Evolutionary conservation across 225 moss, liverwort and hornwort genomes (phyloP), one percentile per base, ranked within the genome.

Genomic region (Rhytidiadelphus loreus): DNA sequence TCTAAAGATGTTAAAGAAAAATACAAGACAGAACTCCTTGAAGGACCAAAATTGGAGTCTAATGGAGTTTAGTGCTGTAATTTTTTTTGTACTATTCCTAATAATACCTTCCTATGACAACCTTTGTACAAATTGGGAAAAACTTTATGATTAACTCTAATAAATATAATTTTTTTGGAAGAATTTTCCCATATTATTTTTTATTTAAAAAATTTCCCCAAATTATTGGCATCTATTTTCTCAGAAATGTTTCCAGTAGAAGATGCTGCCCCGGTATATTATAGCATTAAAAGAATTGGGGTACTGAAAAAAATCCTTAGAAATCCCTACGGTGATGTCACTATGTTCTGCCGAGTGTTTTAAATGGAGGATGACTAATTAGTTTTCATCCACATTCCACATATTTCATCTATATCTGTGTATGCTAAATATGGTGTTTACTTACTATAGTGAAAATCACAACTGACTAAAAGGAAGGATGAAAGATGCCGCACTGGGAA

Each of bases 51-150:
- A 43, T 8, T 26, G 1, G 3, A 43, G 5, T 29, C 1, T 30
- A 2, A 7, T 71, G 9, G 26, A 72, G 0, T 16, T 28, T 43
- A 2, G 6, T 43, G 16, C 6, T 16, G 6, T 43, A n/a, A 0
- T 44, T 43, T 16, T 9, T 71, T 43, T 26, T 43, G 6, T 16
- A 6, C 2, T 71, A 26, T 25, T 70, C 3, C 15, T 41, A 25
- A 41, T 70, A 5, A 25, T 26, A 15, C 26, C 15, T 14, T 41
- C 8, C 0, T 25, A 0, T 26, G 0, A 71, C 1, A 43, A 0
- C 9, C 28, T 26, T 28, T 43, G 6, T 16, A 43, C 26, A 70
- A 70, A 70, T 0, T 28, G 0, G 3, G 6, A 0, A 43, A 0
- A 70, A 41, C 25, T 43, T 70, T 43, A 26, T 1, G 0, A 28